These are phyloP conservation scores for Chiua virens DNA, from an alignment of 768 basidiomycete species.

Conservation along the genomic window DNA sequence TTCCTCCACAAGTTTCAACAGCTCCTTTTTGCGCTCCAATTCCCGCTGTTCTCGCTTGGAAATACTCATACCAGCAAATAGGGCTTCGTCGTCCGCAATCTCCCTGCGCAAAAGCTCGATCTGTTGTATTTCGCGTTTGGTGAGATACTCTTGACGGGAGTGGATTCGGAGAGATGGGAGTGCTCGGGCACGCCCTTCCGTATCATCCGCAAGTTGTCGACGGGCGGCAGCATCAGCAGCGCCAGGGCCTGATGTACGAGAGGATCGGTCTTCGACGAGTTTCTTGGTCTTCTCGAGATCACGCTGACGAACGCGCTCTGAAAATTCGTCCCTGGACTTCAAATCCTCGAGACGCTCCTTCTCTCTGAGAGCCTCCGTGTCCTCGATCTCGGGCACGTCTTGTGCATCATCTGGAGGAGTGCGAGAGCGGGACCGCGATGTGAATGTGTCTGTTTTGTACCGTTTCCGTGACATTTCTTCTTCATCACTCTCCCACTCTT, in stretches of 20 bases:
- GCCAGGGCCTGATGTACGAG: slow-evolving; percentile 61
- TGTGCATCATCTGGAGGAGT: slow-evolving; percentile 32
- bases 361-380: slow-evolving; percentile 69
- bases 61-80: slow-evolving; percentile 89
- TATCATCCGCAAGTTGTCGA: slow-evolving; percentile 79
- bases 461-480: slow-evolving; percentile 76
- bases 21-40: slow-evolving; percentile 89
- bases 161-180: slow-evolving; percentile 78
- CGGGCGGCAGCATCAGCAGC: slow-evolving; percentile 83
- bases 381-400: slow-evolving; percentile 68
- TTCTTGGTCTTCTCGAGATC: slow-evolving; percentile 88
- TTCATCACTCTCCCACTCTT: slow-evolving; percentile 91
- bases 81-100: slow-evolving; percentile 89
- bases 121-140: slow-evolving; percentile 94
- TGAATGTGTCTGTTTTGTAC: slow-evolving; percentile 47
- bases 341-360: slow-evolving; percentile 76
- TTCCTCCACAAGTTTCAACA: slow-evolving; percentile 90
- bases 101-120: slow-evolving; percentile 91
- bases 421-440: slow-evolving; percentile 24
- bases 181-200: slow-evolving; percentile 51
- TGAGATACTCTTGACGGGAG: slow-evolving; percentile 93
- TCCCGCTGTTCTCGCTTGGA: slow-evolving; percentile 80
- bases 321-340: slow-evolving; percentile 89
- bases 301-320: slow-evolving; percentile 78
- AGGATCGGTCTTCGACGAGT: slow-evolving; percentile 88